Evolutionary conservation across 2,329 filamentous ascomycete species (phyloP), one percentile per base, ranked within the genome.

Genomic region (Cadophora malorum): DNA sequence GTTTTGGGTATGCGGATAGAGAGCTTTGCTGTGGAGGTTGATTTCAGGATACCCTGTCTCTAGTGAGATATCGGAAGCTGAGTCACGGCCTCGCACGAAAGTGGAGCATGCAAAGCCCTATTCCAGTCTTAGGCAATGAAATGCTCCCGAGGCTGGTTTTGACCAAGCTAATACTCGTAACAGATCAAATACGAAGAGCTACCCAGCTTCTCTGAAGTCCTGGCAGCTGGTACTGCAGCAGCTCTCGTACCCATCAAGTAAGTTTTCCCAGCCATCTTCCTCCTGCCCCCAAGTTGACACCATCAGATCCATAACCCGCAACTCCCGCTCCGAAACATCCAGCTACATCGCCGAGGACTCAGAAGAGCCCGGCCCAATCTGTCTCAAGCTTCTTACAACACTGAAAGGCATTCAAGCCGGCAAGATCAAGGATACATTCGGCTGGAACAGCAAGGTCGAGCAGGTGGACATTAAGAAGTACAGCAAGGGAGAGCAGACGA

Each of bases 171-270:
- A 21, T 56, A 6, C 23, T 53, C 28, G 33, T 25, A 25, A 14
- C 73, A 90, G 86, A 90, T 93, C 79, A 86, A 85, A 80, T 89
- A 88, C 77, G 74, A 79, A 21, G 87, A 90, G 75, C 82, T 89
- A 21, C 79, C 82, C 12, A 72, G 76, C 19, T 93, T 94, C 78
- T 83, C 76, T 62, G 95, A 98, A 80, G 90, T 99, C 63, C 89
- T 97, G 80, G 96, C 95, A 4, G 94, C 94, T 2, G 95, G 95
- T 1, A 98, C 95, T 0, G 95, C 95, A 0, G 95, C 94, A 0
- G 92, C 93, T 0, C 84, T 99, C 64, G 94, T 98, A 3, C 63
- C 63, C 12, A 64, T 64, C 52, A 56, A 56, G 63, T 63, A 63
- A 41, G 31, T 28, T 10, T 59, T 31, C 12, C 23, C 28, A 4